phyloP scores from a whole-genome alignment of 1,139 yeast genomes.

The Neolecta irregularis region DNA sequence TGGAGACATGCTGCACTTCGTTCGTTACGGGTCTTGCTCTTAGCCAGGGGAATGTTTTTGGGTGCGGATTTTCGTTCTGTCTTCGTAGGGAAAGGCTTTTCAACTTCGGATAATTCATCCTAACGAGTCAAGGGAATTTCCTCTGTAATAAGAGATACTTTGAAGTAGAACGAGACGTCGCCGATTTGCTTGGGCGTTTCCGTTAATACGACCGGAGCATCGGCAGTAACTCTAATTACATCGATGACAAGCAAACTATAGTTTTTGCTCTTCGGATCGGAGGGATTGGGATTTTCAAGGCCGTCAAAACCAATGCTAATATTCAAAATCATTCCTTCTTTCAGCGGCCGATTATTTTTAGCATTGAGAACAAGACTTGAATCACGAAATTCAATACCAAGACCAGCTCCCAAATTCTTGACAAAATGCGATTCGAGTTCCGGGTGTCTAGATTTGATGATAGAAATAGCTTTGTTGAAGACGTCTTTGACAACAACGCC shows the following conservation, averaged over 20 bases:
- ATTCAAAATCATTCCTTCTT: constrained; percentile 61
- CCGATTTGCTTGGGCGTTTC: constrained; percentile 56
- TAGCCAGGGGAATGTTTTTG: constrained; percentile 39
- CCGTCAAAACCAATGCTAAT: constrained; percentile 65
- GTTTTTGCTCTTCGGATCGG: constrained; percentile 33
- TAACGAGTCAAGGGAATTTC: constrained; percentile 24
- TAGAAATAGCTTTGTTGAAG: constrained; percentile 47
- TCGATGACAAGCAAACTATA: constrained; percentile 73
- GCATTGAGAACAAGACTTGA: constrained; percentile 55
- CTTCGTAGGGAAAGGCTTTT: constrained; percentile 21
- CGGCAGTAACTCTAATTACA: constrained; percentile 48
- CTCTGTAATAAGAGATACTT: constrained; percentile 20
- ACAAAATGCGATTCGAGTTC: constrained; percentile 51
- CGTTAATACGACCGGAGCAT: constrained; percentile 50
- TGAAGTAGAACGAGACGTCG: constrained; percentile 72
- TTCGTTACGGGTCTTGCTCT: constrained; percentile 70
- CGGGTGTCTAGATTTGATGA: constrained; percentile 40
- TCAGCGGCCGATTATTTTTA: constrained; percentile 54
- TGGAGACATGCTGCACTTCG: constrained; percentile 29
- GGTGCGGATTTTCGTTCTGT: constrained; percentile 7
- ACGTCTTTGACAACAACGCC: constrained; percentile 55
- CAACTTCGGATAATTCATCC: constrained; percentile 15
- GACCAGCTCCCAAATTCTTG: constrained; percentile 76
- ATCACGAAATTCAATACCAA: constrained; percentile 85
- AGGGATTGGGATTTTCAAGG: constrained; percentile 31